Conservation (phyloP, 495 filamentous ascomycete species). For the Xylaria venustula region DNA sequence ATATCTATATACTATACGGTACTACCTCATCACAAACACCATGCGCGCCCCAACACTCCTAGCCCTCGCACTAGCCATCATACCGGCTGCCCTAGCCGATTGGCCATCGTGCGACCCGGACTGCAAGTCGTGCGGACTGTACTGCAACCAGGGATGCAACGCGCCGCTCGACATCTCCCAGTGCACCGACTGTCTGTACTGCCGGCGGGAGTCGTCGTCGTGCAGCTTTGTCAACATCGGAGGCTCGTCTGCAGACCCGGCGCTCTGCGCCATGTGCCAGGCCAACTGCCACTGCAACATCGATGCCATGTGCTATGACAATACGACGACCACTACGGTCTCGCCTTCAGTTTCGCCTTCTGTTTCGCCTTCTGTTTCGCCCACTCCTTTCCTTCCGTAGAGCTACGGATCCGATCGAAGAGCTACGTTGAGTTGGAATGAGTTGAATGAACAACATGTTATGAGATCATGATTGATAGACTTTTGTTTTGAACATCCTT, state of each 20-base stretch:
- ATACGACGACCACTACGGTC: slow-evolving; percentile 12
- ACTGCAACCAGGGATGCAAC: slow-evolving; percentile 20
- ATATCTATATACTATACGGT: background rate
- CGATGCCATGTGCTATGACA: slow-evolving; percentile 21
- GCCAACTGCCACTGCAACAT: slow-evolving; percentile 20
- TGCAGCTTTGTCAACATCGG: slow-evolving; percentile 17
- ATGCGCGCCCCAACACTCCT: slow-evolving; percentile 11
- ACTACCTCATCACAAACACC: background rate
- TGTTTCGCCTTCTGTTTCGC: background rate
- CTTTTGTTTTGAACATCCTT: no score
- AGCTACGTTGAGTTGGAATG: no score
- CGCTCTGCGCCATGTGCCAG: slow-evolving; percentile 15
- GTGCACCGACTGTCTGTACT: slow-evolving; percentile 23
- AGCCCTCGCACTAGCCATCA: background rate
- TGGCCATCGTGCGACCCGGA: background rate
- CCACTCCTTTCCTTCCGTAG: no score
- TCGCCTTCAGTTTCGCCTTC: background rate
- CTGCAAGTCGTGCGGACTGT: slow-evolving; percentile 18
- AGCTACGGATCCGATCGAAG: no score
- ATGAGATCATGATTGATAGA: no score
- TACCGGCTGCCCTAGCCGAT: background rate
- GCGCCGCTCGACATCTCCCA: slow-evolving; percentile 7
- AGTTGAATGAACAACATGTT: no score
- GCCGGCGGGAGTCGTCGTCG: slow-evolving; percentile 24
- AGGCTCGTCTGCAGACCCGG: slow-evolving; percentile 17